Evolutionary conservation across 331 rosid genomes (phyloP).

Genomic region (Malus hybrid): DNA sequence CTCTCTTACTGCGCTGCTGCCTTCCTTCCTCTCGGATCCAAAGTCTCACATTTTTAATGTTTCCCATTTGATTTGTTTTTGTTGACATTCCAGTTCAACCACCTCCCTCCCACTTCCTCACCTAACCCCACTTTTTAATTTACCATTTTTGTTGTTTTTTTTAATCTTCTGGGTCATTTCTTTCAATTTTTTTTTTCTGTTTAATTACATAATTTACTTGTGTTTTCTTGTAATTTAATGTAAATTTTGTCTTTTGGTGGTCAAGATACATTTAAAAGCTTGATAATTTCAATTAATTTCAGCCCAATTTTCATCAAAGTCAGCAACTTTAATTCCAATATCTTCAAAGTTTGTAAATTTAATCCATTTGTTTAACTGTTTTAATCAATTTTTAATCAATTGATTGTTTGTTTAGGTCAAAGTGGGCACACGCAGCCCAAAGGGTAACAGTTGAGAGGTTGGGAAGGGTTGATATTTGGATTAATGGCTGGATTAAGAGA

Average conservation of each 20-base stretch:
- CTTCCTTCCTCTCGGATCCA: neutral
- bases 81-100: neutral
- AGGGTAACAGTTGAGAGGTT: slow-evolving; percentile 24
- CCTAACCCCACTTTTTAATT: neutral
- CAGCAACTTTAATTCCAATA: neutral
- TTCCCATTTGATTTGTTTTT: neutral
- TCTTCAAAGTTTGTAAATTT: neutral
- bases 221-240: neutral
- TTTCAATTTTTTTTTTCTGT: neutral
- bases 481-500: slow-evolving; percentile 44
- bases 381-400: neutral
- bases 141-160: neutral
- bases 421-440: slow-evolving; percentile 19
- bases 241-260: neutral
- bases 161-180: neutral
- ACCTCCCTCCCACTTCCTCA: neutral
- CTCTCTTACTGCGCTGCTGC: neutral
- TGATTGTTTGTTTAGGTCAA: neutral
- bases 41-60: neutral
- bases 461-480: slow-evolving; percentile 28
- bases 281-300: neutral
- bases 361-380: neutral
- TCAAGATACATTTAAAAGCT: neutral
- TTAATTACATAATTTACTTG: neutral
- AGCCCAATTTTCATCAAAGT: neutral